Evolutionary conservation across 257 asterid species (phyloP), one percentile per base, ranked within the genome.

Genomic region (Primulina huaijiensis): DNA sequence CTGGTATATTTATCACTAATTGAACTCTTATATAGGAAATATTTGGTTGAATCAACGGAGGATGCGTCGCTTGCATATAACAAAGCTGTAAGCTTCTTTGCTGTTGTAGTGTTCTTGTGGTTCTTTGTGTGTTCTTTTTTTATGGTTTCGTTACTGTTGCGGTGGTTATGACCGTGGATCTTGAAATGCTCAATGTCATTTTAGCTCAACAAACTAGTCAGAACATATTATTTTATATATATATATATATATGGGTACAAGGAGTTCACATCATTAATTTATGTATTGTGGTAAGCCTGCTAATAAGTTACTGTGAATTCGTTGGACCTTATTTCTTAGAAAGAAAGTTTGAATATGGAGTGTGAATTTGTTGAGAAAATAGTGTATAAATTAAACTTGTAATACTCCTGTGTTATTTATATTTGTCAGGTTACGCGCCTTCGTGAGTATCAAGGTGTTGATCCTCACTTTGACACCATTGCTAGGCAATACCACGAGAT

Each of bases 381-480:
- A 16, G 19, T 5, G 56, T 16, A 46, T 16, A 46, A 4, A 46
- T 46, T 7, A 12, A 46, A 46, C 20, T 5, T 14, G 20, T 16
- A 46, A 46, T 46, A 5, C 56, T 14, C 66, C 67, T 33, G 50
- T 58, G 69, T 58, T 74, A 30, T 53, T 59, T 68, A 61, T 75
- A 35, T 69, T 72, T 69, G 27, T 57, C 83, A 90, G 99, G 86
- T 89, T 20, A 89, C 96, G 8, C 89, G 97, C 52, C 96, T 93
- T 60, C 90, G 92, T 25, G 99, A 93, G 82, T 93, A 90, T 76
- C 99, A 93, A 83, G 99, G 99, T 23, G 97, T 93, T 64, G 99
- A 93, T 87, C 97, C 97, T 65, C 97, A 90, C 82, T 93, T 93
- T 40, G 99, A 93, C 61, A 82, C 79, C 64, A 93, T 93, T 69